Conservation (phyloP, 1,284 basidiomycete genomes). For the Cryptococcus hybrid region DNA sequence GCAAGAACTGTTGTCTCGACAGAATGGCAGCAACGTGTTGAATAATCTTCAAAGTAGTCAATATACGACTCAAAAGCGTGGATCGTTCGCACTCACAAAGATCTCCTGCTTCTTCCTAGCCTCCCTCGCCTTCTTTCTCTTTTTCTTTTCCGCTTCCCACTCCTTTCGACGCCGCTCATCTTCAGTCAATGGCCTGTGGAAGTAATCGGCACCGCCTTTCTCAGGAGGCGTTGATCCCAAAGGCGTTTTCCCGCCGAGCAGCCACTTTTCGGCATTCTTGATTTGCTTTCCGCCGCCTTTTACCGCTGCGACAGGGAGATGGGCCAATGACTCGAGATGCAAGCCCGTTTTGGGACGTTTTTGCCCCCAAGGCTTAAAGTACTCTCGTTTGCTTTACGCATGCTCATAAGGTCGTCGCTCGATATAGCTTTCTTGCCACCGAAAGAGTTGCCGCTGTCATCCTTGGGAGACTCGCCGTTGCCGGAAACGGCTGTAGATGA, state of each 20-base stretch:
- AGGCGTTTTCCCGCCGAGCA: conserved; percentile 35
- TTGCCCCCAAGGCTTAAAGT: conserved; percentile 8
- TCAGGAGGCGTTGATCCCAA: conserved; percentile 33
- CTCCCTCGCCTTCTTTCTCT: conserved; percentile 53
- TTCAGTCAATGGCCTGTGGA: conserved; percentile 41
- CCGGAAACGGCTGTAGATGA: conserved; percentile 31
- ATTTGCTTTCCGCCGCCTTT: conserved; percentile 31
- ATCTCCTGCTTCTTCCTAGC: conserved; percentile 74
- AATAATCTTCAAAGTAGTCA: conserved; percentile 62
- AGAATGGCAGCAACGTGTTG: conserved; percentile 85
- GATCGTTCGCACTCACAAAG: conserved; percentile 57
- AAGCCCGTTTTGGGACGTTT: conserved; percentile 24
- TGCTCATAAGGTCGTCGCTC: conserved; percentile 28
- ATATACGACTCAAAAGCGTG: neutral
- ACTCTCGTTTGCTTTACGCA: conserved; percentile 15
- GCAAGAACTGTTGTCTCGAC: conserved; percentile 81
- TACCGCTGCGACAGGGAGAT: conserved; percentile 20
- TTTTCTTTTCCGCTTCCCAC: conserved; percentile 56
- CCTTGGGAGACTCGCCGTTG: conserved; percentile 21
- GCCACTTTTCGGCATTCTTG: conserved; percentile 41
- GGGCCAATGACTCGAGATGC: conserved; percentile 26
- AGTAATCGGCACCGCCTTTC: conserved; percentile 43
- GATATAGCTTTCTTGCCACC: conserved; percentile 23
- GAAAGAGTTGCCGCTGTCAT: conserved; percentile 9
- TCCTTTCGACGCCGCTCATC: conserved; percentile 53